Evolutionary conservation across 2,329 filamentous ascomycete species (phyloP).

Genomic region (Alternaria ethzedia): DNA sequence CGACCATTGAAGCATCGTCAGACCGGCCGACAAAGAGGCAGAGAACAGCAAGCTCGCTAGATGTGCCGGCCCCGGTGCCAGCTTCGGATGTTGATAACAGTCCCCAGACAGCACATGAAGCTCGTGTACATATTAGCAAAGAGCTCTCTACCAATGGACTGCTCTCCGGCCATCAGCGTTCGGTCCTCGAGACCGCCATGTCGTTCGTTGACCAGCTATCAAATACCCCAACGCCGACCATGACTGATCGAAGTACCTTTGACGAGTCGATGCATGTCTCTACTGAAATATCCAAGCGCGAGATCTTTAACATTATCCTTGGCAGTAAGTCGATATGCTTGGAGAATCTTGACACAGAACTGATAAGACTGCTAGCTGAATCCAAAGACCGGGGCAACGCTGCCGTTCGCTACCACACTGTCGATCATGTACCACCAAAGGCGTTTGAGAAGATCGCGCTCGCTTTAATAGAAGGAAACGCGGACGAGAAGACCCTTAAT

Average conservation of each 20-base stretch:
- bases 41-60: constrained; percentile 24
- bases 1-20: constrained; percentile 5
- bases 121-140: constrained; percentile 35
- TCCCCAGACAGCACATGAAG: constrained; percentile 31
- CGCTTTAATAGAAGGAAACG: constrained; percentile 35
- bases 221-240: constrained; percentile 25
- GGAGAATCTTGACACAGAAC: neutral
- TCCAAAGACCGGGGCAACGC: constrained; percentile 15
- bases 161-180: constrained; percentile 34
- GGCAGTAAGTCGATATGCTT: constrained; percentile 22
- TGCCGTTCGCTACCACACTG: constrained; percentile 29
- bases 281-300: constrained; percentile 32
- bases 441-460: constrained; percentile 39
- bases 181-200: constrained; percentile 39
- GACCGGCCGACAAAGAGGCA: constrained; percentile 29
- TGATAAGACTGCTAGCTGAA: constrained; percentile 23
- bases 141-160: constrained; percentile 36
- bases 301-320: constrained; percentile 37
- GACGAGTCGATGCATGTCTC: constrained; percentile 30
- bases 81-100: constrained; percentile 26
- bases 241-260: constrained; percentile 33
- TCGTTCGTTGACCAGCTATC: constrained; percentile 41
- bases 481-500: constrained; percentile 36
- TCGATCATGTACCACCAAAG: constrained; percentile 40
- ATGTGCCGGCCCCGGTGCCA: constrained; percentile 4